phyloP scores from a whole-genome alignment of 2,329 filamentous ascomycete species.

The Pseudocercospora fuligena region DNA sequence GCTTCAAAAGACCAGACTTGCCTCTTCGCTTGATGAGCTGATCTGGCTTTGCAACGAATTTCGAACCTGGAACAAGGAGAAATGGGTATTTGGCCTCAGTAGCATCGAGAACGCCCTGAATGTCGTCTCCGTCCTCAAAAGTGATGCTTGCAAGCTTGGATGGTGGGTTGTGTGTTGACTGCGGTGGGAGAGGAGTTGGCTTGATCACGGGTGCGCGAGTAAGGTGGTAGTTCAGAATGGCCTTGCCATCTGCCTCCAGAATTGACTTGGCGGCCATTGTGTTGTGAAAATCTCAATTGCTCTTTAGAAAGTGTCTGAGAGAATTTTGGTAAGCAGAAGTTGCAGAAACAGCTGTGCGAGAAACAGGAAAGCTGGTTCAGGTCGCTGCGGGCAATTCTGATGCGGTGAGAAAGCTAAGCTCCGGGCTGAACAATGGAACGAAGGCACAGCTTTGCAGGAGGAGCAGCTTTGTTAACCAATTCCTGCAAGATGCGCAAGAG shows the following conservation, averaged over 20 bases:
- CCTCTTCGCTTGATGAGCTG: slow-evolving; percentile 99
- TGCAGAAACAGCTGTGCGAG: slow-evolving; percentile 10
- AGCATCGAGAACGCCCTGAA: slow-evolving; percentile 86
- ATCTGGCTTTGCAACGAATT: slow-evolving; percentile 99
- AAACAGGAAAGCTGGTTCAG: slow-evolving; percentile 8
- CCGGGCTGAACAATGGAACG: slow-evolving; percentile 19
- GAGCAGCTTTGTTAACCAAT: neutral
- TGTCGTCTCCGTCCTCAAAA: slow-evolving; percentile 86
- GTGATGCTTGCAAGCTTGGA: slow-evolving; percentile 88
- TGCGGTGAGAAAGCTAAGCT: slow-evolving; percentile 19
- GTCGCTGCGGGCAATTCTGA: slow-evolving; percentile 14
- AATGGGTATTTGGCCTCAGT: slow-evolving; percentile 97
- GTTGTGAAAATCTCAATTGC: slow-evolving; percentile 29
- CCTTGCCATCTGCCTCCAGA: slow-evolving; percentile 99
- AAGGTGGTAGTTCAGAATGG: slow-evolving; percentile 99
- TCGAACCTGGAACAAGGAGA: slow-evolving; percentile 80
- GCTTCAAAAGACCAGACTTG: slow-evolving; percentile 93
- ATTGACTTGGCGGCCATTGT: slow-evolving; percentile 96
- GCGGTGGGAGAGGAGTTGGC: slow-evolving; percentile 85
- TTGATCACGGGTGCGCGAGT: slow-evolving; percentile 97
- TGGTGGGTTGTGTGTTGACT: slow-evolving; percentile 88
- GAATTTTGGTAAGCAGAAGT: slow-evolving; percentile 32
- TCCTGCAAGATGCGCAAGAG: neutral
- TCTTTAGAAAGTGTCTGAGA: slow-evolving; percentile 7
- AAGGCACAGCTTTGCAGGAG: neutral